Base-by-base conservation (phyloP, 345 rosid genomes). In the Gossypioides kirkii region DNA sequence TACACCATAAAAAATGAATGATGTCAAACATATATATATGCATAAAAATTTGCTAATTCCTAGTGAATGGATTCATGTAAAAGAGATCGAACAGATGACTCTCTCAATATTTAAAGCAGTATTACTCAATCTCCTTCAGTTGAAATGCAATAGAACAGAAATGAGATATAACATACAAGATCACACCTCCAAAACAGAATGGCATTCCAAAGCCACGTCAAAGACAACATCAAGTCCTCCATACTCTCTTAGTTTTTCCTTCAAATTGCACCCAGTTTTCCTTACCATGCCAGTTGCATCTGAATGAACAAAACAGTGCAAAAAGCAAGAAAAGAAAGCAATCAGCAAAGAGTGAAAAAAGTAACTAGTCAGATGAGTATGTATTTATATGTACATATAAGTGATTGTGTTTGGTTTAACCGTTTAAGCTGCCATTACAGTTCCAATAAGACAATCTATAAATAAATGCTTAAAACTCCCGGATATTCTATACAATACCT, bases 151-250 rank as follows among this genome's bases (percentile, higher is more conserved):
- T 70, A 76, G 38, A 78, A 74, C 75, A 68, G 61, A 73, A 71
- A 79, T 68, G 74, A 73, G 73, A 78, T 71, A 76, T 76, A 77
- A 82, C 84, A 84, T 79, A 86, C 85, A 79, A 79, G 86, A 72
- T 84, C 97, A 78, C 88, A 93, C 99, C 99, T 96, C 97, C 86
- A 96, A 80, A 78, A 83, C 84, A 80, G 87, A 76, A 80, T 91
- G 91, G 77, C 99, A 93, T 71, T 85, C 86, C 87, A 84, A 73
- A 61, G 88, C 87, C 73, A 91, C 93, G 77, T 93, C 99, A 77
- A 93, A 84, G 73, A 96, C 97, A 69, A 91, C 91, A 89, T 93
- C 97, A 77, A 96, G 97, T 76, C 97, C 99, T 77, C 97, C 97
- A 76, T 74, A 75, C 79, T 93, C 97, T 77, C 99, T 83, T 43